These are phyloP conservation scores for Aphanocladium album DNA, from an alignment of 2,329 filamentous ascomycete genomes.

Conservation along the genomic window DNA sequence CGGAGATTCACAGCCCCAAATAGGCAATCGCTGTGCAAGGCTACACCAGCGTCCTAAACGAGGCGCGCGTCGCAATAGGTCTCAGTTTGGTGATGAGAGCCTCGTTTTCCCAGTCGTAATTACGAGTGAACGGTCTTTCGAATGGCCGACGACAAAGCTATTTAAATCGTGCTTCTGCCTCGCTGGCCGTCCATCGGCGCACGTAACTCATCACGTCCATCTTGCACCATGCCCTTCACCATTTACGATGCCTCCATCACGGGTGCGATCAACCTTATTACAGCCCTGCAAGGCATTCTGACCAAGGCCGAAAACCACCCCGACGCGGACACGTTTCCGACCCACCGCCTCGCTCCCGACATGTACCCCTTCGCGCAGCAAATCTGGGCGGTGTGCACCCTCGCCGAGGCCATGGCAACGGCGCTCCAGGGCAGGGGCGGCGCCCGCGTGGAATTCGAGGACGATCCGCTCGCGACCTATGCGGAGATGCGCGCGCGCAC, in stretches of 20 bases:
- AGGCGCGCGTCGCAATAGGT: too few species aligned
- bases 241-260: neutral
- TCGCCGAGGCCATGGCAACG: neutral
- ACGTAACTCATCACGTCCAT: too few species aligned
- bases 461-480: neutral
- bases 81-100: too few species aligned
- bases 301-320: neutral
- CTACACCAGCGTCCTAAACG: too few species aligned
- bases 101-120: too few species aligned
- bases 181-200: too few species aligned
- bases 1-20: too few species aligned
- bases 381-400: slow-evolving; percentile 17
- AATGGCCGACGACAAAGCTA: too few species aligned
- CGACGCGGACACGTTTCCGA: neutral
- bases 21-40: too few species aligned
- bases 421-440: neutral
- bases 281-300: neutral
- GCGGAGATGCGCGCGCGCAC: neutral
- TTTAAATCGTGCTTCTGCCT: too few species aligned
- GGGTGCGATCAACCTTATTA: neutral
- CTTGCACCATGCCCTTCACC: neutral
- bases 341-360: slow-evolving; percentile 18
- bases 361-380: slow-evolving; percentile 27
- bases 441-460: neutral
- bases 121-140: too few species aligned